Conservation (phyloP, 371 early-diverging fungal genomes). For the Mortierella sp. region DNA sequence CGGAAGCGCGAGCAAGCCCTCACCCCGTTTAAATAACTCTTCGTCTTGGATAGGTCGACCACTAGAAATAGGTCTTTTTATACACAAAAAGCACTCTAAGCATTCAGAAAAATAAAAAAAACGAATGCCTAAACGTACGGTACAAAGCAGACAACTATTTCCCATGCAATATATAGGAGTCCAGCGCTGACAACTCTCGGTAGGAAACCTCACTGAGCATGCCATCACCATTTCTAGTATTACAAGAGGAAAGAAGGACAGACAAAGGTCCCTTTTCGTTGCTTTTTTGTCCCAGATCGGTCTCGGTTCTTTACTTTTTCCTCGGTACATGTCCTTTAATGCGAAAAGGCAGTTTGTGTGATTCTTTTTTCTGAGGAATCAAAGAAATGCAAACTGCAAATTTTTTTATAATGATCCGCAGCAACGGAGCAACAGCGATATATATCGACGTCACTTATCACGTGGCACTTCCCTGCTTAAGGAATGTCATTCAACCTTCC, state of each 20-base stretch:
- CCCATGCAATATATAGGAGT: conserved; percentile 20
- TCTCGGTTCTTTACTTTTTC: conserved; percentile 40
- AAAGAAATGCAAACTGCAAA: background rate
- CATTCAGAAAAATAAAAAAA: conserved; percentile 21
- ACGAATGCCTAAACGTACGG: conserved; percentile 3
- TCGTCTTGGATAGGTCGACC: conserved; percentile 33
- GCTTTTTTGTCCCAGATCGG: conserved; percentile 42
- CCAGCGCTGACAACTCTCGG: conserved; percentile 54
- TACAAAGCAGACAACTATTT: conserved; percentile 22
- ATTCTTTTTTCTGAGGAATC: conserved; percentile 46
- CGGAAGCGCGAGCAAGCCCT: conserved; percentile 8
- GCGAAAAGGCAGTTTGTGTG: conserved; percentile 55
- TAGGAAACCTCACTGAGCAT: conserved; percentile 39
- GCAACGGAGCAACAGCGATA: too few relatives aligned
- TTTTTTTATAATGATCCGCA: conserved; percentile 6
- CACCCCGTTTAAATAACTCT: conserved; percentile 51
- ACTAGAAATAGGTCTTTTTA: conserved; percentile 29
- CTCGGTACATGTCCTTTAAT: conserved; percentile 51
- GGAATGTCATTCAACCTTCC: background rate
- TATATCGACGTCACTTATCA: conserved; percentile 21
- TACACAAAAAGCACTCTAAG: conserved; percentile 40
- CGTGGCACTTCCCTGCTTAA: background rate
- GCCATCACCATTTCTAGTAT: conserved; percentile 38
- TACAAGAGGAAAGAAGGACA: conserved; percentile 19
- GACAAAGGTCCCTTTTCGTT: conserved; percentile 6